phyloP scores from a whole-genome alignment of 805 yeast genomes.

The Candida schatavii region DNA sequence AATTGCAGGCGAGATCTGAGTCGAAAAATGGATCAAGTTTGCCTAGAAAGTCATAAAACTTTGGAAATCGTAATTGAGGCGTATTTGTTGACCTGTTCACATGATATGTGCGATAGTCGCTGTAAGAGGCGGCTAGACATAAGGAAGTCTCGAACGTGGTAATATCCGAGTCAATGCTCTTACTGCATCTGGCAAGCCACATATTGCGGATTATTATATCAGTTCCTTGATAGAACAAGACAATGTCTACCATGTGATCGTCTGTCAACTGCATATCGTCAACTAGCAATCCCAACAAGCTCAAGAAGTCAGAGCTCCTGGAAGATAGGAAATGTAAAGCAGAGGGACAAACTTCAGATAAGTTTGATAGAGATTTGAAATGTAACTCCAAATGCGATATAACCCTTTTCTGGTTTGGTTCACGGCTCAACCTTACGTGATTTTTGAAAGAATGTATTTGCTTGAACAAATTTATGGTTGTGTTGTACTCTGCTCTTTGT shows the following conservation, averaged over 20 bases:
- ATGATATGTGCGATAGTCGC: not conserved
- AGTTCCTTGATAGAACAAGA: constrained; percentile 9
- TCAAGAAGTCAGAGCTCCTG: constrained; percentile 1
- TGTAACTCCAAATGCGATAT: constrained; percentile 2
- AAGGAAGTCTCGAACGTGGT: constrained; percentile 10
- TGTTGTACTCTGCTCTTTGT: not conserved
- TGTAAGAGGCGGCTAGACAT: constrained; percentile 12
- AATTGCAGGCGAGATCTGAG: constrained; percentile 3
- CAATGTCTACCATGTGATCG: not conserved
- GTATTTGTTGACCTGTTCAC: constrained; percentile 15
- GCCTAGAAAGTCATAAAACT: constrained; percentile 18
- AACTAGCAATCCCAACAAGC: not conserved
- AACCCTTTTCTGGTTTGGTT: not conserved
- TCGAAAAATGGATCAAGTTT: constrained; percentile 5
- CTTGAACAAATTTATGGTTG: not conserved
- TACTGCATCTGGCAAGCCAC: constrained; percentile 17
- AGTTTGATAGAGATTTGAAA: not conserved
- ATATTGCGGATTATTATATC: constrained; percentile 10
- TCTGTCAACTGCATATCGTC: constrained; percentile 4
- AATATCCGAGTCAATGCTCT: constrained; percentile 10
- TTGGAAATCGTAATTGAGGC: constrained; percentile 24
- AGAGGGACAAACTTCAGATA: not conserved
- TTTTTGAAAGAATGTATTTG: not conserved
- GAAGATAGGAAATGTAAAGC: not conserved
- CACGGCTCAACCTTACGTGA: not conserved